Percentiles rank a stretch among this genome's conserved stretches.
Evolutionary conservation across 78 protist genomes (phyloP).

Genomic region (Dictyostelium discoideum): DNA sequence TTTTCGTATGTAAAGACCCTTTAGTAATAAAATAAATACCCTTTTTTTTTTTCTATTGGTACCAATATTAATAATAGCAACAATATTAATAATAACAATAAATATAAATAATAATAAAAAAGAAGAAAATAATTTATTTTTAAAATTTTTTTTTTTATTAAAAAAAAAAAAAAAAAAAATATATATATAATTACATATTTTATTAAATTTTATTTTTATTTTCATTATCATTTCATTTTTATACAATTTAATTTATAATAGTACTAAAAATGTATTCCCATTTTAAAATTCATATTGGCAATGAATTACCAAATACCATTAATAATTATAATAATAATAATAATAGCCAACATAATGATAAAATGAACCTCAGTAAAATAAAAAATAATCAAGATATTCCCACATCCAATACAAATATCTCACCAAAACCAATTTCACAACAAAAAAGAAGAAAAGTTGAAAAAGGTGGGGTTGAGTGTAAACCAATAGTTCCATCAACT

Average conservation of each 20-base stretch:
- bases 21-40: too few relatives aligned
- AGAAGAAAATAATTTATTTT: too few relatives aligned
- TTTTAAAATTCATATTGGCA: not conserved
- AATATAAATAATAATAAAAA: too few relatives aligned
- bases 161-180: too few relatives aligned
- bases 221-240: too few relatives aligned
- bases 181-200: too few relatives aligned
- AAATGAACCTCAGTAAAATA: not conserved
- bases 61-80: not conserved
- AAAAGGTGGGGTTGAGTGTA: not conserved
- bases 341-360: not conserved
- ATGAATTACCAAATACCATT: not conserved
- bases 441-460: not conserved
- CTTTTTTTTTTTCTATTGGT: not conserved
- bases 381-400: not conserved
- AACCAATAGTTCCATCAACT: not conserved
- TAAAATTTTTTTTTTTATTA: too few relatives aligned
- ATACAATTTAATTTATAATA: not conserved
- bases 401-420: not conserved
- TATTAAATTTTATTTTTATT: too few relatives aligned
- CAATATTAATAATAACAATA: too few relatives aligned
- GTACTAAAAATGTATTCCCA: not conserved
- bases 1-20: too few relatives aligned
- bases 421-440: not conserved
- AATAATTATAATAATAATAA: not conserved